Conservation (phyloP, 192 early-diverging fungal genomes). For the Coemansia furcata region DNA sequence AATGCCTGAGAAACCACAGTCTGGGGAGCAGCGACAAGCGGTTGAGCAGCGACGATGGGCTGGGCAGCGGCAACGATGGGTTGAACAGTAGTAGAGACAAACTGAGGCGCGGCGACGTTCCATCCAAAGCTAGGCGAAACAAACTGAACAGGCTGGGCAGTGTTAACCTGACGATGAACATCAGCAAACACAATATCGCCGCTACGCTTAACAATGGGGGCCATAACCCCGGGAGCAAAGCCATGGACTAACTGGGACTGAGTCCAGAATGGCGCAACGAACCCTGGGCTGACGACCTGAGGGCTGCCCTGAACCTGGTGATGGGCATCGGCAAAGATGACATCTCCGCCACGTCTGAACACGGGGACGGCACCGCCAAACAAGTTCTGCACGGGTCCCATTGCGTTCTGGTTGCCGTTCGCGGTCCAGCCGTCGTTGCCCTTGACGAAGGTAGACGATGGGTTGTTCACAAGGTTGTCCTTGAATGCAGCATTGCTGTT, state of each 20-base stretch:
- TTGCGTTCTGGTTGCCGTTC: slow-evolving; percentile 43
- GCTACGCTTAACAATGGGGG: slow-evolving; percentile 25
- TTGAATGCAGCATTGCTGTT: slow-evolving; percentile 48
- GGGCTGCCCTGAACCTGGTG: slow-evolving; percentile 22
- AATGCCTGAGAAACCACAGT: slow-evolving; percentile 7
- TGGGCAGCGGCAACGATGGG: slow-evolving; percentile 1
- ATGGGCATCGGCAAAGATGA: slow-evolving; percentile 48
- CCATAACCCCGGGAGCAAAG: slow-evolving; percentile 1
- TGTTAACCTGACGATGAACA: slow-evolving; percentile 32
- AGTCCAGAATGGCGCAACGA: slow-evolving; percentile 7
- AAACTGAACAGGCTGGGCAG: slow-evolving; percentile 10
- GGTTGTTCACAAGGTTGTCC: slow-evolving; percentile 53
- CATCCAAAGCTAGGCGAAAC: slow-evolving; percentile 10
- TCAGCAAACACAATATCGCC: slow-evolving; percentile 40
- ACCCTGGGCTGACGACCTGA: slow-evolving; percentile 14
- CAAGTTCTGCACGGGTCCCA: slow-evolving; percentile 49
- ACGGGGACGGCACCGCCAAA: slow-evolving; percentile 25
- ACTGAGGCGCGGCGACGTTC: slow-evolving; percentile 7
- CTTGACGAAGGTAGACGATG: slow-evolving; percentile 26
- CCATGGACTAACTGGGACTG: slow-evolving; percentile 11
- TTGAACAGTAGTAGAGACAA: slow-evolving; percentile 5
- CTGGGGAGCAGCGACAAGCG: slow-evolving; percentile 4
- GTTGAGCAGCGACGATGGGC: not conserved
- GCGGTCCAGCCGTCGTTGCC: slow-evolving; percentile 53
- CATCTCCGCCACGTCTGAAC: slow-evolving; percentile 36